Conservation (phyloP, 2,329 filamentous ascomycete species). For the Colletotrichum sublineola region DNA sequence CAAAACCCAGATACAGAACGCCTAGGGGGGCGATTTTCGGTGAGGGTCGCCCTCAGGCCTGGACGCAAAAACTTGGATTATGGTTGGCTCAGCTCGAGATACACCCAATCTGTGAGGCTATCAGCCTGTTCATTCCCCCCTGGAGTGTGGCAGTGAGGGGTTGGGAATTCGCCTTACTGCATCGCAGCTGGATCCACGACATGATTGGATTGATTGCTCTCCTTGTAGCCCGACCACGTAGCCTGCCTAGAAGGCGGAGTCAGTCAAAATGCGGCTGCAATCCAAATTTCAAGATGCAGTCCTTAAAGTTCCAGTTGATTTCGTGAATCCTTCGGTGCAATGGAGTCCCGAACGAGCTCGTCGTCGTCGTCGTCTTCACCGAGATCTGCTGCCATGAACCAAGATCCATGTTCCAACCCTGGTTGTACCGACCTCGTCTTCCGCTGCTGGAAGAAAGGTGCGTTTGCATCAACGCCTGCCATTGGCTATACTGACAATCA, state of each 20-base stretch:
- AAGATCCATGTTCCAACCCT: background rate
- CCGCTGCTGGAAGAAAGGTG: conserved; percentile 34
- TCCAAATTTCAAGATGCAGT: conserved; percentile 5
- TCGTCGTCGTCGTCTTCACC: background rate
- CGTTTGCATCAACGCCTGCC: background rate
- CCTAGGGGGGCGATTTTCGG: background rate
- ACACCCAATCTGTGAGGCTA: background rate
- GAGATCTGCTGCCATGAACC: background rate
- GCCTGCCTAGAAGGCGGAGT: conserved; percentile 15
- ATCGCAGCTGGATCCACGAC: background rate
- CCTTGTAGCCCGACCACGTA: conserved; percentile 5
- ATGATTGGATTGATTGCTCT: conserved; percentile 23
- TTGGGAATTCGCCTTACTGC: conserved; percentile 9
- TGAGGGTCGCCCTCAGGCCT: background rate
- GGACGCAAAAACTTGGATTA: background rate
- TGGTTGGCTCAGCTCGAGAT: background rate
- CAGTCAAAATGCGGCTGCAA: background rate
- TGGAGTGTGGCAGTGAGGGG: background rate
- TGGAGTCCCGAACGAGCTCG: background rate
- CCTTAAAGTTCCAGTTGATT: background rate
- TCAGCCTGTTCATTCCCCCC: background rate
- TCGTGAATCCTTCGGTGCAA: background rate
- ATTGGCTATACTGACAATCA: background rate
- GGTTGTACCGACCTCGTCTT: conserved; percentile 18
- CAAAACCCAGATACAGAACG: background rate